phyloP scores from a whole-genome alignment of 2,329 filamentous ascomycete species.

The Aspergillus sp. region DNA sequence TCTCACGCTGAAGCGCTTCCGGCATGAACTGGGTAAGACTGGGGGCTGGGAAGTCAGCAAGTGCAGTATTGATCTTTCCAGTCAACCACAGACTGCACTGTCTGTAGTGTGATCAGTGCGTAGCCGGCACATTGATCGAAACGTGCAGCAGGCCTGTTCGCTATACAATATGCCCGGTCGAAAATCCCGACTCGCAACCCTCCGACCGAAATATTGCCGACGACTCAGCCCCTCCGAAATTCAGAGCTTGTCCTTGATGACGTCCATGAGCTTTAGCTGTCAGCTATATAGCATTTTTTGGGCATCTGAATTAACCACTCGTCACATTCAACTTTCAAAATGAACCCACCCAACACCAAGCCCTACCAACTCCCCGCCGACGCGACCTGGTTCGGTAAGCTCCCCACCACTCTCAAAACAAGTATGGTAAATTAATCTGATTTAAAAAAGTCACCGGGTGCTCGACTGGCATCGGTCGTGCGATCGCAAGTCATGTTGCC shows the following conservation, averaged over 20 bases:
- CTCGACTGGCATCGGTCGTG: constrained; percentile 50
- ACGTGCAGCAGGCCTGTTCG: background rate
- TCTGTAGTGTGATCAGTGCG: background rate
- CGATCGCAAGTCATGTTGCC: constrained; percentile 38
- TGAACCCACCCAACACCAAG: constrained; percentile 8
- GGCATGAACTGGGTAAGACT: background rate
- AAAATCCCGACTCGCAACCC: background rate
- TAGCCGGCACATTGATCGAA: background rate
- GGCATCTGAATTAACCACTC: background rate
- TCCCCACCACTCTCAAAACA: too few relatives aligned
- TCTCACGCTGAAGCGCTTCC: background rate
- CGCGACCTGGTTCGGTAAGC: constrained; percentile 44
- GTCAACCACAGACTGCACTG: too few relatives aligned
- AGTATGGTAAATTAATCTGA: too few relatives aligned
- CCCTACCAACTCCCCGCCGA: constrained; percentile 8
- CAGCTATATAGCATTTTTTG: background rate
- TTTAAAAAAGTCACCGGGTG: too few relatives aligned
- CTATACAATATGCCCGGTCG: background rate
- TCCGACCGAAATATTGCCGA: background rate
- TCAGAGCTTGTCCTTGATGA: background rate
- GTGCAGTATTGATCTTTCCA: background rate
- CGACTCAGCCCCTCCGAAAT: background rate
- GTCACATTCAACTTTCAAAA: background rate
- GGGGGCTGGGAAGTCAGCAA: background rate
- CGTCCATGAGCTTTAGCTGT: background rate